Evolutionary conservation across 345 rosid species (phyloP), one percentile per base, ranked within the genome.

Genomic region (Populus nigra): DNA sequence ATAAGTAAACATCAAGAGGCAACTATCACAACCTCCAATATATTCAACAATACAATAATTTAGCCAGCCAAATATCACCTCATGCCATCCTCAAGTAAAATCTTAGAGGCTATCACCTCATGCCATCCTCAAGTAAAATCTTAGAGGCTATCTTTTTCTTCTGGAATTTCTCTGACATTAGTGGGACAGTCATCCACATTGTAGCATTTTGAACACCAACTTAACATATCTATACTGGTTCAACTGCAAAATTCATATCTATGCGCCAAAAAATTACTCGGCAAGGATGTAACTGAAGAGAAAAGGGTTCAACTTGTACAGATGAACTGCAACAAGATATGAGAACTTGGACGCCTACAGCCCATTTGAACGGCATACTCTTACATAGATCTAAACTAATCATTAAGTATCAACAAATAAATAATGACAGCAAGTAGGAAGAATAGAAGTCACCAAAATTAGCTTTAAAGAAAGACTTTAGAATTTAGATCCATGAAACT

Each of bases 401-500:
- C 41, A 57, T 63, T 50, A 74, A 62, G 49, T 41, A 74, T 77
- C 65, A 72, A 50, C 45, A 57, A 72, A 81, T 2, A 23, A 73
- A 84, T 59, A 73, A 72, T 27, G 66, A 84, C 55, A 72, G 41
- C 31, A 69, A 27, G 77, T 61, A 73, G 66, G 43, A 5, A 71
- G 33, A 38, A 59, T 18, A 79, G 67, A 23, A 23, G 72, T 23
- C 67, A 68, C 71, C 49, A 83, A 78, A 39, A 35, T 71, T 70
- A 82, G 67, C 78, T 69, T 41, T 11, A 68, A 77, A 76, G 72
- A 47, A 57, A 65, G 78, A 61, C 15, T 66, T 53, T 69, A 47
- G 18, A 47, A 47, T 47, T 41, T 47, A 84, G 81, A 84, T 87
- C 86, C 74, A 77, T 29, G 76, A 74, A 78, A 73, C 80, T 79